Base-by-base conservation (phyloP, 805 yeast genomes). In the Candida khao-thaluensis region DNA sequence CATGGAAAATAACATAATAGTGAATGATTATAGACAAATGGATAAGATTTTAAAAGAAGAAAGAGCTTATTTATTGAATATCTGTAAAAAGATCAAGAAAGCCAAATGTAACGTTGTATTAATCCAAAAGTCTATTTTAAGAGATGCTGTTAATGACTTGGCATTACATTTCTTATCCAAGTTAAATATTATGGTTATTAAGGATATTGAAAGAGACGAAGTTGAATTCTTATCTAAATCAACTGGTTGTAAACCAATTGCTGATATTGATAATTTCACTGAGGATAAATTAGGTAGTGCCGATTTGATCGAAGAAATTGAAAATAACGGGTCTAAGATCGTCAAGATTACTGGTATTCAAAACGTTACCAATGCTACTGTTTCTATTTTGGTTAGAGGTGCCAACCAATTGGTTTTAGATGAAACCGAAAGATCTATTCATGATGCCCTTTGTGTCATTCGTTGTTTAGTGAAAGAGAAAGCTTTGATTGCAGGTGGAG, bases 11-110 rank as follows among this genome's bases (percentile, higher is more conserved):
- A 91, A 90, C 59, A 91, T 93, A 35, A 95, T 93, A 42, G 98
- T 93, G 40, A 93, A 86, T 59, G 99, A 93, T 64, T 93, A 93
- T 71, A 80, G 99, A 66, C 99, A 93, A 67, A 93, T 93, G 99
- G 99, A 93, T 66, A 93, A 91, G 70, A 93, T 93, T 52, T 74
- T 93, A 59, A 93, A 95, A 60, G 99, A 93, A 68, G 99, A 93
- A 73, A 82, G 99, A 61, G 93, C 96, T 20, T 93, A 93, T 60
- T 70, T 93, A 57, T 76, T 93, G 59, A 91, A 91, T 62, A 85
- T 93, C 60, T 90, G 96, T 72, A 93, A 93, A 66, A 88, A 87
- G 60, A 88, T 93, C 68, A 93, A 95, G 60, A 93, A 93, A 74
- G 84, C 97, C 49, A 93, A 90, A 66, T 93, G 99, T 72, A 90